Evolutionary conservation across 441 rosid species (phyloP), one percentile per base, ranked within the genome.

Genomic region (Bocquillonia castaneifolia): DNA sequence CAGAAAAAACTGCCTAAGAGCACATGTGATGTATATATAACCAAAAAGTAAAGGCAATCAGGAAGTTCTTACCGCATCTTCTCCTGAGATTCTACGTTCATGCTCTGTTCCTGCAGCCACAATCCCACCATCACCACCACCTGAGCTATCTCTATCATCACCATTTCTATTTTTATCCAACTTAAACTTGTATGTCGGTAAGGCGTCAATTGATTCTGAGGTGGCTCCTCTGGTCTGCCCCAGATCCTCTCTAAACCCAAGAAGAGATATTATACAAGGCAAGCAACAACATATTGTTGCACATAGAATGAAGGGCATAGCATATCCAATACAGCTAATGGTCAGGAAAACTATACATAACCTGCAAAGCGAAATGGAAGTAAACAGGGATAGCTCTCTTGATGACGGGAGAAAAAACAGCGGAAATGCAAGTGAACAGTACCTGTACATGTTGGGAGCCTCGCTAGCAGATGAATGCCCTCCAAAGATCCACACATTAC

Each of bases 391-490:
- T 53, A 54, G 45, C 17, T 42, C 17, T 55, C 63, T 37, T 39
- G 61, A 44, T 42, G 12, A 17, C 23, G 61, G 40, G 13, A 6
- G 40, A 57, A 26, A 20, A 55, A 42, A 60, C 7, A 37, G 4
- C 4, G 37, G 44, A 17, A 53, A 25, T 62, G 31, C 14, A 25
- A 58, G 31, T 0, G 26, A 52, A 31, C 25, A 40, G 18, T 77
- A 94, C 99, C 99, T 90, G 88, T 94, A 94, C 90, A 94, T 75
- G 74, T 92, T 92, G 42, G 99, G 99, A 72, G 98, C 97, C 72
- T 91, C 98, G 14, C 64, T 40, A 56, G 91, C 85, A 70, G 99
- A 90, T 60, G 99, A 79, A 74, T 90, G 98, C 32, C 99, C 97
- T 55, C 99, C 99, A 74, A 94, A 94, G 69, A 90, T 88, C 99